Evolutionary conservation across 768 basidiomycete genomes (phyloP).

Genomic region (Vishniacozyma victoriae): DNA sequence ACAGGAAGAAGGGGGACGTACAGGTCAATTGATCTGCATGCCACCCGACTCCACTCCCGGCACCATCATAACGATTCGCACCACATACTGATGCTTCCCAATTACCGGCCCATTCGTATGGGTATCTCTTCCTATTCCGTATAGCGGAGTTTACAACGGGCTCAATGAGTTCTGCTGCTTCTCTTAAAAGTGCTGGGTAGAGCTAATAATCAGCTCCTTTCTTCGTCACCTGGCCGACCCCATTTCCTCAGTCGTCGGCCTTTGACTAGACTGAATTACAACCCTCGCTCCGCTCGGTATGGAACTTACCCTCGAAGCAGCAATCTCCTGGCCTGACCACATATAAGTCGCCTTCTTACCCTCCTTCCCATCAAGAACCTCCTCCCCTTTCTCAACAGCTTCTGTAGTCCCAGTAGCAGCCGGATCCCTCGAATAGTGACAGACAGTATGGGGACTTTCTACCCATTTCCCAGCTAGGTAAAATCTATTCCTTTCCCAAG

Average conservation of each 20-base stretch:
- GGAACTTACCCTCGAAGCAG: slow-evolving; percentile 10
- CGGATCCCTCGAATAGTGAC: slow-evolving; percentile 7
- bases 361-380: slow-evolving; percentile 1
- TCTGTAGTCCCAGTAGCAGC: neutral
- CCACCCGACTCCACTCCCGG: slow-evolving; percentile 42
- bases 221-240: too few species aligned
- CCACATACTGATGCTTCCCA: slow-evolving; percentile 46
- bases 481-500: slow-evolving; percentile 37
- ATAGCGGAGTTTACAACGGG: slow-evolving; percentile 39
- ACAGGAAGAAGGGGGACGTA: slow-evolving; percentile 13
- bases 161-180: slow-evolving; percentile 41
- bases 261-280: too few species aligned
- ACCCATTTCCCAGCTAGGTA: slow-evolving; percentile 40
- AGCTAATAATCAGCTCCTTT: too few species aligned
- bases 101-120: slow-evolving; percentile 37
- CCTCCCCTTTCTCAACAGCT: neutral
- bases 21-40: slow-evolving; percentile 47
- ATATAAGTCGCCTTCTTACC: slow-evolving; percentile 16
- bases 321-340: slow-evolving; percentile 20
- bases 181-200: slow-evolving; percentile 32
- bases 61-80: slow-evolving; percentile 46
- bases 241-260: too few species aligned
- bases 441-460: slow-evolving; percentile 36
- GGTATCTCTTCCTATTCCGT: slow-evolving; percentile 19
- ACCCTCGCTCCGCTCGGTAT: too few species aligned